phyloP scores from a whole-genome alignment of 257 asterid genomes.

The Penstemon eatonii region DNA sequence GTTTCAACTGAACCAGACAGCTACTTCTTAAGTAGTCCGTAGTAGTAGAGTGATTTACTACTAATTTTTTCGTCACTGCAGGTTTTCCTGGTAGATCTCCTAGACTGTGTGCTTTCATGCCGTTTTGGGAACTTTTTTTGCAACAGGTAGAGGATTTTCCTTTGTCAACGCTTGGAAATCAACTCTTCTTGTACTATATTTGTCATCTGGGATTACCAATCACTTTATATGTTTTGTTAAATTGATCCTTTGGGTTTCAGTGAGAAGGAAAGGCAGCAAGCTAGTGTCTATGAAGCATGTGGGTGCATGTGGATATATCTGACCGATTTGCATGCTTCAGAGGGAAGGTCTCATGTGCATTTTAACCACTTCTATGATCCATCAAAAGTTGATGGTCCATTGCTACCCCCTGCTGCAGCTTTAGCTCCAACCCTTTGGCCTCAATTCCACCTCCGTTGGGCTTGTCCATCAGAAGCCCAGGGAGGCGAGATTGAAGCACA shows the following conservation, averaged over 20 bases:
- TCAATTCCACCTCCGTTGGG: conserved; percentile 98
- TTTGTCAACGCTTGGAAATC: not conserved
- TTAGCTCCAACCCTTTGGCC: conserved; percentile 98
- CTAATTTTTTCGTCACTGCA: conserved; percentile 37
- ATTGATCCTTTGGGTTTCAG: conserved; percentile 39
- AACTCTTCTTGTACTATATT: not conserved
- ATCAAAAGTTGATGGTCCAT: conserved; percentile 60
- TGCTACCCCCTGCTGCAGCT: conserved; percentile 98
- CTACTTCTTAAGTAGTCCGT: conserved; percentile 20
- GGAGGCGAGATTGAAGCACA: conserved; percentile 89
- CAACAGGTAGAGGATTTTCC: conserved; percentile 64
- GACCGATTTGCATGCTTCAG: conserved; percentile 73
- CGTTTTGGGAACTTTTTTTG: conserved; percentile 96
- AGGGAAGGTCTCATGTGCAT: conserved; percentile 74
- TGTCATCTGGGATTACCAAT: not conserved
- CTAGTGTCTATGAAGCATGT: conserved; percentile 74
- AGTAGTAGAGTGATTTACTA: conserved; percentile 21
- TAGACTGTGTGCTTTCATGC: conserved; percentile 81
- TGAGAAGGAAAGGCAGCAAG: conserved; percentile 93
- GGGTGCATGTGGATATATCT: conserved; percentile 90
- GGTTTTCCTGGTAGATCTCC: conserved; percentile 87
- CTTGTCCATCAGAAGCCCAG: conserved; percentile 87
- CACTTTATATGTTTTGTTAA: conserved; percentile 1
- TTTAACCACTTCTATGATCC: conserved; percentile 83
- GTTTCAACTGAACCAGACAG: conserved; percentile 27